Conservation (phyloP, 805 yeast genomes). For the Saturnispora besseyi region DNA sequence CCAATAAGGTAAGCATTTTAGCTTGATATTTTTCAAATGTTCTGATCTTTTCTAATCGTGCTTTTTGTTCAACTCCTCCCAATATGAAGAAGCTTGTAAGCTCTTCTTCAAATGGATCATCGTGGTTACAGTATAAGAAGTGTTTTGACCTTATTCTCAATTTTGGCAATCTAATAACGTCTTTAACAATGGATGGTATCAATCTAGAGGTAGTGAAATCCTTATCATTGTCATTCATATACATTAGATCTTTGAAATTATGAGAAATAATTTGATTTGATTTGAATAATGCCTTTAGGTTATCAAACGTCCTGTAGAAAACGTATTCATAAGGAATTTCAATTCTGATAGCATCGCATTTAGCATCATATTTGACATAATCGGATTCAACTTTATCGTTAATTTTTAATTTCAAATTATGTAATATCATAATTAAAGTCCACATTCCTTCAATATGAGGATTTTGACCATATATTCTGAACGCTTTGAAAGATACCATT, state of each 20-base stretch:
- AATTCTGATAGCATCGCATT: conserved; percentile 22
- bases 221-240: conserved; percentile 14
- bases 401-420: conserved; percentile 14
- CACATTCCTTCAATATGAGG: conserved; percentile 21
- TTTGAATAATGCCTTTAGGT: conserved; percentile 64
- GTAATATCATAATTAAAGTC: conserved; percentile 21
- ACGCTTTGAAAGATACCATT: conserved; percentile 17
- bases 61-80: conserved; percentile 57
- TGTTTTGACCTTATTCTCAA: conserved; percentile 46
- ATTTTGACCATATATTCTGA: conserved; percentile 24
- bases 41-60: conserved; percentile 41
- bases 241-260: conserved; percentile 21
- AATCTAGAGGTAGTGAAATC: conserved; percentile 27
- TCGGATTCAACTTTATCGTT: not conserved
- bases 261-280: conserved; percentile 48
- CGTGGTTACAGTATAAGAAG: conserved; percentile 62
- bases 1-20: conserved; percentile 16
- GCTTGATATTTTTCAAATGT: conserved; percentile 19
- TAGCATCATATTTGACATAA: conserved; percentile 13
- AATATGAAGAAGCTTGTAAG: conserved; percentile 54
- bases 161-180: conserved; percentile 42
- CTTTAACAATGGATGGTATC: conserved; percentile 28
- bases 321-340: conserved; percentile 66
- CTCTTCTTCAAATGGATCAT: conserved; percentile 83
- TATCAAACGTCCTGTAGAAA: conserved; percentile 72